Conservation (phyloP, 1,139 yeast genomes). For the Blastobotrys apis region DNA sequence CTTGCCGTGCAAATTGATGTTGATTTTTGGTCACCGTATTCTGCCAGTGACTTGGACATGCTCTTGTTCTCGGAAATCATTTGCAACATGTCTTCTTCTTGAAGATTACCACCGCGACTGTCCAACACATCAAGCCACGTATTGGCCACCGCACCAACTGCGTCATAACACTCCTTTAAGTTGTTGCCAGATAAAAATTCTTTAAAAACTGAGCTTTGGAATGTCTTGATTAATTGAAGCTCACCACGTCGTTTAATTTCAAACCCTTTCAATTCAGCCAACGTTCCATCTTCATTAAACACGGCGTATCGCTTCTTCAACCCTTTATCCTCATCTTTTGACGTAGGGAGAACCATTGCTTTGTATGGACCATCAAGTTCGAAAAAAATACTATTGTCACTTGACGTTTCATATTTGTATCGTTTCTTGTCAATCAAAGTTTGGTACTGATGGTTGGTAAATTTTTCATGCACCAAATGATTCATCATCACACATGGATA, state of each 20-base stretch:
- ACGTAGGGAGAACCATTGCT: constrained; percentile 96
- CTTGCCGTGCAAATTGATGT: constrained; percentile 94
- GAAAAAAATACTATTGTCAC: constrained; percentile 93
- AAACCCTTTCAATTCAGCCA: constrained; percentile 95
- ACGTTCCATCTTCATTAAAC: constrained; percentile 86
- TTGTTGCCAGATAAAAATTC: constrained; percentile 81
- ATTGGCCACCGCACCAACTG: constrained; percentile 90
- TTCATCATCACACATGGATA: constrained; percentile 97
- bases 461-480: constrained; percentile 82
- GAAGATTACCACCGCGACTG: constrained; percentile 78
- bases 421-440: constrained; percentile 66
- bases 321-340: constrained; percentile 96
- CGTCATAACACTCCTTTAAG: constrained; percentile 73
- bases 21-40: constrained; percentile 86
- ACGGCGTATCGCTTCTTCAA: constrained; percentile 96
- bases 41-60: constrained; percentile 88
- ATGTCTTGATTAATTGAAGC: constrained; percentile 84
- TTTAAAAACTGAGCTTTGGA: constrained; percentile 91
- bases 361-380: constrained; percentile 99
- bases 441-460: constrained; percentile 94
- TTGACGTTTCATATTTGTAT: constrained; percentile 66
- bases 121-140: constrained; percentile 95
- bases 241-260: constrained; percentile 98
- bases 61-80: constrained; percentile 94
- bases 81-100: constrained; percentile 90